These are phyloP conservation scores for Rosa multiflora DNA, from an alignment of 306 rosid genomes.

Conservation along the genomic window DNA sequence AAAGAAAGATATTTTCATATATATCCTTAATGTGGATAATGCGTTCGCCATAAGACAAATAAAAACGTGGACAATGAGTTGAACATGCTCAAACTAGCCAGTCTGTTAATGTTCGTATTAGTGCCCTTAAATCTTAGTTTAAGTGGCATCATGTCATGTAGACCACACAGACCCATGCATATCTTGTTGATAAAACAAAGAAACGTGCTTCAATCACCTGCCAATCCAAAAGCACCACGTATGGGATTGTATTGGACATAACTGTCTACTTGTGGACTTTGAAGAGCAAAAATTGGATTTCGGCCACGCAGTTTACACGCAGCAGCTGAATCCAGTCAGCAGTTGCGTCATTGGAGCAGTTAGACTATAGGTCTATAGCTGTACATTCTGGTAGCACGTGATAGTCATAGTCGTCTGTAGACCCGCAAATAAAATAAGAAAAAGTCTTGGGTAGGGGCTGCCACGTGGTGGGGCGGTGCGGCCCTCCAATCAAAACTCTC, in stretches of 20 bases:
- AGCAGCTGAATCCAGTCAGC: neutral
- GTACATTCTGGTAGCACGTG: neutral
- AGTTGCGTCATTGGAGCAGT: neutral
- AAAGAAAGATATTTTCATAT: neutral
- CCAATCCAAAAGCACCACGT: neutral
- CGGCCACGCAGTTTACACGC: neutral
- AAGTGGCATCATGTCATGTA: neutral
- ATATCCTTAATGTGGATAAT: neutral
- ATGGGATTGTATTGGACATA: neutral
- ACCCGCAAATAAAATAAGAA: too few species aligned
- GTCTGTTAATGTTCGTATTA: neutral
- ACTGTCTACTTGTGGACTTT: neutral
- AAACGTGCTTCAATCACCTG: neutral
- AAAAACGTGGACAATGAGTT: neutral
- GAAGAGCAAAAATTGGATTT: neutral
- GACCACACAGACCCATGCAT: neutral
- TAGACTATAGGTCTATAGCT: neutral
- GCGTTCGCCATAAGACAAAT: neutral
- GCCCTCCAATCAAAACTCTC: too few species aligned
- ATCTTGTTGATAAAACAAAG: neutral
- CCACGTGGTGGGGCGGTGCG: too few species aligned
- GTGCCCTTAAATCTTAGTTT: neutral
- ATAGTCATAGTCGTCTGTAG: too few species aligned
- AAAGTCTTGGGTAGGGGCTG: too few species aligned
- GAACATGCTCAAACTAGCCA: neutral